These are phyloP conservation scores for Bocquillonia castaneifolia DNA, from an alignment of 441 rosid species.

Conservation along the genomic window DNA sequence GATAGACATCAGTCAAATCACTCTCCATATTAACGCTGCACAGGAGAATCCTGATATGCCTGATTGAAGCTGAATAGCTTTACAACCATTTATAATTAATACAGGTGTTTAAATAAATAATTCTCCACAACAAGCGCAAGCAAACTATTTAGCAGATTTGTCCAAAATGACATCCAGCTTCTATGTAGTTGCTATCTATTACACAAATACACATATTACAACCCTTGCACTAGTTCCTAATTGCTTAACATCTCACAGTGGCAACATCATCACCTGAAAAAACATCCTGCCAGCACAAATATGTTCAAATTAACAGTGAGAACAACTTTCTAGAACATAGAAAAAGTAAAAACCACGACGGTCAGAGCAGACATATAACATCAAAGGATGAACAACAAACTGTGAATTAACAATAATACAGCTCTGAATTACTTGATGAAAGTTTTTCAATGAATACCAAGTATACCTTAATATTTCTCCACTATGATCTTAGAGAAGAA, in stretches of 20 bases:
- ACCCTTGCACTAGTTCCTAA: not conserved
- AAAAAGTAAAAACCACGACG: not conserved
- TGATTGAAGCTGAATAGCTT: slow-evolving; percentile 9
- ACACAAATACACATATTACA: slow-evolving; percentile 1
- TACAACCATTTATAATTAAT: slow-evolving; percentile 14
- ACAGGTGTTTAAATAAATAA: not conserved
- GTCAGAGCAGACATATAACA: not conserved
- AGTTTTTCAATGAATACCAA: not conserved
- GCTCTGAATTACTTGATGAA: too few species aligned
- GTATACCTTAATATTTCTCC: not conserved
- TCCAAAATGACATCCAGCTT: not conserved
- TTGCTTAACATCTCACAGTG: not conserved
- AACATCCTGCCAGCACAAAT: slow-evolving; percentile 4
- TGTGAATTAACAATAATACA: not conserved
- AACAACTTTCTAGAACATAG: not conserved
- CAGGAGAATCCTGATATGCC: not conserved
- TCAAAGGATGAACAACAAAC: not conserved
- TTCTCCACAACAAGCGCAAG: not conserved
- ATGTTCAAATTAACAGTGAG: not conserved
- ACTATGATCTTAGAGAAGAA: not conserved
- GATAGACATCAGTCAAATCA: too few species aligned
- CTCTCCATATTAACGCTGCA: not conserved
- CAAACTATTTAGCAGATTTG: not conserved
- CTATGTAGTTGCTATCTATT: not conserved
- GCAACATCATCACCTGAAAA: slow-evolving; percentile 2